A percentile compares a stretch with the other conserved stretches of the same genome.
Evolutionary conservation across 106 monocot species (phyloP).

Genomic region (Phalaenopsis equestris): DNA sequence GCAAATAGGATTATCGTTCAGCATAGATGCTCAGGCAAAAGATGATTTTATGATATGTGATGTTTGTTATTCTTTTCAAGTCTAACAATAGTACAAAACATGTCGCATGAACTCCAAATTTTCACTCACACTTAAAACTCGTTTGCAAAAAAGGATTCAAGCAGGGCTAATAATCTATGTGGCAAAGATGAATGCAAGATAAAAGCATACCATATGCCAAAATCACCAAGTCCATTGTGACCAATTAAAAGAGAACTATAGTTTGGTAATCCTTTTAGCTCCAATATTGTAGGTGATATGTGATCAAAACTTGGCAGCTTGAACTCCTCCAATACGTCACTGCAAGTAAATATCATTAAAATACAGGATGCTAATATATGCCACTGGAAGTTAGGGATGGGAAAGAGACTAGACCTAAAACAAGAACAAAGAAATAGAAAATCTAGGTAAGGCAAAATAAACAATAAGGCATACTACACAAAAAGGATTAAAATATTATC

Average conservation of each 20-base stretch:
- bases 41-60: not conserved
- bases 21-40: not conserved
- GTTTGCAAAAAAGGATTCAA: not conserved
- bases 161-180: not conserved
- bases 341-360: constrained; percentile 28
- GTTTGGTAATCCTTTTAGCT: constrained; percentile 56
- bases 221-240: constrained; percentile 58
- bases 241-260: constrained; percentile 48
- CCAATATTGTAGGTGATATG: constrained; percentile 29
- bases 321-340: constrained; percentile 56
- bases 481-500: not conserved
- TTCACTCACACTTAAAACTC: not conserved
- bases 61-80: not conserved
- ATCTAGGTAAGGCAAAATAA: not conserved
- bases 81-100: not conserved
- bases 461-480: not conserved
- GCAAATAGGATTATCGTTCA: not conserved
- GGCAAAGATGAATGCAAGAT: not conserved
- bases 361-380: not conserved
- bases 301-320: constrained; percentile 42
- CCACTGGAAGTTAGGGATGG: not conserved
- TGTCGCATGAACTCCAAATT: not conserved
- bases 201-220: constrained; percentile 72
- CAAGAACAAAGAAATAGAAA: not conserved
- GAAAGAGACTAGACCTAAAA: not conserved